Percentiles rank a stretch among this genome's conserved stretches.
These are phyloP conservation scores for Pulveroboletus sp. DNA, from an alignment of 768 basidiomycete species.

Conservation along the genomic window DNA sequence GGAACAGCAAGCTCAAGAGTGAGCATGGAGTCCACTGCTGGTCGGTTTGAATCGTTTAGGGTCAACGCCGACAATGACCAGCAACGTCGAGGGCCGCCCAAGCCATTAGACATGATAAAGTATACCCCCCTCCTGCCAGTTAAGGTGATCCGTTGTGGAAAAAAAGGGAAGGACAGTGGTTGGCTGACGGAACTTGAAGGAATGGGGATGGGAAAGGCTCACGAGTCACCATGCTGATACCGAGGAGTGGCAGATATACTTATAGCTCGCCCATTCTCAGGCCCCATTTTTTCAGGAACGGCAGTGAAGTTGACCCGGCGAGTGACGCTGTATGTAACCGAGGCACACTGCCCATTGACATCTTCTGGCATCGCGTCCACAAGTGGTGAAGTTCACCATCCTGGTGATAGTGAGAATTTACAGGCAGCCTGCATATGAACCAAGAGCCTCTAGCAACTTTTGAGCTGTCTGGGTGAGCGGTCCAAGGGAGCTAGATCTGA, in stretches of 20 bases:
- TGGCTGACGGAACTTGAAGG: conserved; percentile 8
- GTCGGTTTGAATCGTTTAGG: conserved; percentile 9
- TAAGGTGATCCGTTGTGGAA: background rate
- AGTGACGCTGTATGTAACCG: background rate
- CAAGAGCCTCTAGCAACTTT: too few species aligned
- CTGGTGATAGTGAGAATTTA: too few species aligned
- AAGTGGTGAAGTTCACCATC: too few species aligned
- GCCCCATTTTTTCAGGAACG: conserved; percentile 16
- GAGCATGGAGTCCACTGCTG: background rate
- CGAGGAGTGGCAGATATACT: conserved; percentile 2
- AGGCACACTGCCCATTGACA: background rate
- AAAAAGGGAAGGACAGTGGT: conserved; percentile 16
- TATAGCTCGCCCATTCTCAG: conserved; percentile 6
- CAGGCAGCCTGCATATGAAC: too few species aligned
- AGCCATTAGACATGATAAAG: conserved; percentile 12
- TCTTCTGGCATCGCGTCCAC: too few species aligned
- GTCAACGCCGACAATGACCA: conserved; percentile 18
- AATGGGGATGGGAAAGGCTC: background rate
- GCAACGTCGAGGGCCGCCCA: background rate
- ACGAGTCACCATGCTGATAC: background rate
- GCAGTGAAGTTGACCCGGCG: background rate
- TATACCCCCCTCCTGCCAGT: background rate
- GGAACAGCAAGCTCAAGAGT: background rate
- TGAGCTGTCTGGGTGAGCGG: too few species aligned
- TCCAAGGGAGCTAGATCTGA: too few species aligned